A percentile compares a stretch with the other conserved stretches of the same genome.
phyloP scores from a whole-genome alignment of 257 asterid species.

The Petrea volubilis region DNA sequence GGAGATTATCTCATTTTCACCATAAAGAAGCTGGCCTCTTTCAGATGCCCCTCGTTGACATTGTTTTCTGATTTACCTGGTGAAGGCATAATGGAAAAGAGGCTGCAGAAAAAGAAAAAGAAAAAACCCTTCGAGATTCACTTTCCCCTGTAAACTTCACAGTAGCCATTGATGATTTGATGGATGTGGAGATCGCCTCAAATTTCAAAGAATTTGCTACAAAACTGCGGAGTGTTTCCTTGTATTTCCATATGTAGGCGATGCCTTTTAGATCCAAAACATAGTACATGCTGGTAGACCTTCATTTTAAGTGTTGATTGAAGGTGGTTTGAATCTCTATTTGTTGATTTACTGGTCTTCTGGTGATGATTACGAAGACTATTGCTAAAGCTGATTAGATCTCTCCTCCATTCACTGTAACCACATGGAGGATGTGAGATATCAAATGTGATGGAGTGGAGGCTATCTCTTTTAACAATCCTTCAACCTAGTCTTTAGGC shows the following conservation, averaged over 20 bases:
- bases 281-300: conserved; percentile 13
- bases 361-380: conserved; percentile 23
- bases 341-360: conserved; percentile 10
- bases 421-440: conserved; percentile 1
- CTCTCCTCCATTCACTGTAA: background rate
- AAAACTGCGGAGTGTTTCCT: conserved; percentile 4
- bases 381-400: conserved; percentile 19
- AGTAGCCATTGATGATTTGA: conserved; percentile 14
- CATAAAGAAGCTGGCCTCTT: background rate
- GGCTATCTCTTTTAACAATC: conserved; percentile 14
- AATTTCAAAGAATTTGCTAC: conserved; percentile 10
- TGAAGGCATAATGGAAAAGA: conserved; percentile 8
- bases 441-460: conserved; percentile 10
- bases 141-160: conserved; percentile 1
- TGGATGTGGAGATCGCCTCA: conserved; percentile 1
- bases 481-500: conserved; percentile 3
- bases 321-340: conserved; percentile 7
- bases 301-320: conserved; percentile 17
- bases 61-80: conserved; percentile 19
- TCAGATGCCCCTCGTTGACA: conserved; percentile 3
- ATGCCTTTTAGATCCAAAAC: conserved; percentile 20
- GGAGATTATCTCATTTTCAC: background rate
- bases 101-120: conserved; percentile 10
- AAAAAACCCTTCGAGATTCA: background rate
- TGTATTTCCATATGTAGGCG: conserved; percentile 5